A percentile compares a stretch with the other conserved stretches of the same genome.
Evolutionary conservation across 345 rosid genomes (phyloP).

Genomic region (Turnera subulata): DNA sequence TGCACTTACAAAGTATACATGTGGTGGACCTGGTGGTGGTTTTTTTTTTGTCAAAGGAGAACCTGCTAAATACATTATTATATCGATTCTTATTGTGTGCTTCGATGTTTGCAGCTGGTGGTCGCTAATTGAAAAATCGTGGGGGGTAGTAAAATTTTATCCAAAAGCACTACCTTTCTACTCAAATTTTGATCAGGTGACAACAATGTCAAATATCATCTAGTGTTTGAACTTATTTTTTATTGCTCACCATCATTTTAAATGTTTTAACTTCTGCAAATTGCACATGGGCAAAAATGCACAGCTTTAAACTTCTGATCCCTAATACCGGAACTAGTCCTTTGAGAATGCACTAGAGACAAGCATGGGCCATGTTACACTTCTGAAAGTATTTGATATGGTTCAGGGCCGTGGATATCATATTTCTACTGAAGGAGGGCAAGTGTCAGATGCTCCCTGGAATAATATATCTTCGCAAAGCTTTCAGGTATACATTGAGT

Average conservation of each 20-base stretch:
- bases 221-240: too few relatives aligned
- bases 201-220: not conserved
- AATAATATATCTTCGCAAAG: slow-evolving; percentile 71
- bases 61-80: not conserved
- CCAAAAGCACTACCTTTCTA: slow-evolving; percentile 70
- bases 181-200: slow-evolving; percentile 82
- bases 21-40: too few relatives aligned
- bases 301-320: too few relatives aligned
- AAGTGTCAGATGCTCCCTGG: slow-evolving; percentile 51
- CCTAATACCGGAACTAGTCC: not conserved
- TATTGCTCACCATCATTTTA: too few relatives aligned
- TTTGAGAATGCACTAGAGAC: not conserved
- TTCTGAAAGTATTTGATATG: slow-evolving; percentile 4
- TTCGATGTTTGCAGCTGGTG: slow-evolving; percentile 60
- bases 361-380: not conserved
- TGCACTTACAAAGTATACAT: too few relatives aligned
- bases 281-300: too few relatives aligned
- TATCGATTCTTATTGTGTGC: not conserved
- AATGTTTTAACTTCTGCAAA: too few relatives aligned
- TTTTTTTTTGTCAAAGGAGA: too few relatives aligned
- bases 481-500: slow-evolving; percentile 86
- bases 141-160: slow-evolving; percentile 59
- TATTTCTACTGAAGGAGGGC: slow-evolving; percentile 47
- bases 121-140: slow-evolving; percentile 79
- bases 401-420: slow-evolving; percentile 74